Conservation (phyloP, 371 early-diverging fungal species). For the Mortierella sp. region DNA sequence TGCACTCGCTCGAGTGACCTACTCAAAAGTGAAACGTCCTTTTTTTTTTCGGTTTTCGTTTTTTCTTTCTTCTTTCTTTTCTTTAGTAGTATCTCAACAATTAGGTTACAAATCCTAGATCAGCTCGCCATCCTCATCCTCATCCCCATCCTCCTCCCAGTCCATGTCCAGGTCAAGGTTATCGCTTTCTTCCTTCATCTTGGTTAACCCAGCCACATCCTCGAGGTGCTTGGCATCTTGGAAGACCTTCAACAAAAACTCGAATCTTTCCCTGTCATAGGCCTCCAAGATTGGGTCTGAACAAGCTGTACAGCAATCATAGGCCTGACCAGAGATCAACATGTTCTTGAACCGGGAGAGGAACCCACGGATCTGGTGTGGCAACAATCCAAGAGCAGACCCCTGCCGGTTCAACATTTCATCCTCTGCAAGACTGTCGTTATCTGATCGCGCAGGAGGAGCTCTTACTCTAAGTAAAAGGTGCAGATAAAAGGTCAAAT, state of each 20-base stretch:
- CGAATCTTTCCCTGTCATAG: conserved; percentile 71
- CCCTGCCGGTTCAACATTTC: background rate
- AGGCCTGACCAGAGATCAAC: conserved; percentile 88
- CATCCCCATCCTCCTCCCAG: conserved; percentile 44
- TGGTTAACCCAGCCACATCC: conserved; percentile 82
- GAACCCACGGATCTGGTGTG: conserved; percentile 96
- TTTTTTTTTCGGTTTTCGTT: too few species aligned
- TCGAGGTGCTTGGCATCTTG: conserved; percentile 81
- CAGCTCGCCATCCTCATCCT: conserved; percentile 14
- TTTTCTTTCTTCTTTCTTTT: background rate
- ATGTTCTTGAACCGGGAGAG: conserved; percentile 85
- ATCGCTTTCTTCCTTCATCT: conserved; percentile 80
- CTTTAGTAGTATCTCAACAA: background rate
- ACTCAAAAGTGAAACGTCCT: too few species aligned
- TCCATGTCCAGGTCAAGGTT: conserved; percentile 53
- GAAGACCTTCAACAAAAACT: conserved; percentile 79
- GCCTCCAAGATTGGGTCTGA: conserved; percentile 73
- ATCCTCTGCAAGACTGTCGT: conserved; percentile 17
- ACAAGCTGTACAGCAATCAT: conserved; percentile 92
- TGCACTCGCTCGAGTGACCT: too few species aligned
- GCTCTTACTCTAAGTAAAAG: conserved; percentile 28
- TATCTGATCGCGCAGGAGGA: conserved; percentile 31
- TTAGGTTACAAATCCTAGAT: background rate
- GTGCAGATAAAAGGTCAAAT: background rate
- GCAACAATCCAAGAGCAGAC: conserved; percentile 58